Evolutionary conservation across 2,329 filamentous ascomycete species (phyloP).

Genomic region (Colletotrichum liaoningense): DNA sequence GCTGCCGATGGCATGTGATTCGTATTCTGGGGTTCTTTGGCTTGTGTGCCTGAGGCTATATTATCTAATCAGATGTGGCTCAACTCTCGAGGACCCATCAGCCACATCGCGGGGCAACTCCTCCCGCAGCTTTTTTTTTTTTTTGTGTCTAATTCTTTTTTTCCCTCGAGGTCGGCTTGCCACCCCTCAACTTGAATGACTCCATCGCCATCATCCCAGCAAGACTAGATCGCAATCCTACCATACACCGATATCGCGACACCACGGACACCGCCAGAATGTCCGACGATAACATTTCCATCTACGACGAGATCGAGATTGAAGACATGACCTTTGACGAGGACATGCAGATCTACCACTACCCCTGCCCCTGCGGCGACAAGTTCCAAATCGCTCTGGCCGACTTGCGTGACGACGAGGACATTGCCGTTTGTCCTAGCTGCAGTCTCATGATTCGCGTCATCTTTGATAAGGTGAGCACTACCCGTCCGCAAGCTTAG

Average conservation of each 20-base stretch:
- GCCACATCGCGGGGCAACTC: conserved; percentile 36
- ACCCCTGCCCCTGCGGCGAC: conserved; percentile 97
- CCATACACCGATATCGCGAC: neutral
- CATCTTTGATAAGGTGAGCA: conserved; percentile 83
- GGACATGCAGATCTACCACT: conserved; percentile 88
- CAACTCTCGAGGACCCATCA: neutral
- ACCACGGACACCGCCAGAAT: conserved; percentile 49
- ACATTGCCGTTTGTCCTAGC: conserved; percentile 97
- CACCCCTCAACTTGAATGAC: conserved; percentile 7
- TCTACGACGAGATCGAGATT: conserved; percentile 99
- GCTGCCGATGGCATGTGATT: conserved; percentile 33
- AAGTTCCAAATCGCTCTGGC: conserved; percentile 90
- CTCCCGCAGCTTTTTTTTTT: neutral
- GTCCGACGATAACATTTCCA: conserved; percentile 75
- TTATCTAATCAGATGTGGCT: neutral
- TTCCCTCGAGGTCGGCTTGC: neutral
- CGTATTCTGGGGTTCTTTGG: neutral
- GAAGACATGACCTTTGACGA: conserved; percentile 96
- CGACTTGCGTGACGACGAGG: conserved; percentile 88
- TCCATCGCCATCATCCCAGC: conserved; percentile 16
- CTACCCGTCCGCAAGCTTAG: neutral
- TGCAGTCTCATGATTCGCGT: conserved; percentile 97
- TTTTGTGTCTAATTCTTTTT: neutral
- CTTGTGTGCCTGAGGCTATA: neutral
- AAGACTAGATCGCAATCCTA: neutral